These are phyloP conservation scores for Colletotrichum cuscutae DNA, from an alignment of 2,329 filamentous ascomycete genomes.

Conservation along the genomic window DNA sequence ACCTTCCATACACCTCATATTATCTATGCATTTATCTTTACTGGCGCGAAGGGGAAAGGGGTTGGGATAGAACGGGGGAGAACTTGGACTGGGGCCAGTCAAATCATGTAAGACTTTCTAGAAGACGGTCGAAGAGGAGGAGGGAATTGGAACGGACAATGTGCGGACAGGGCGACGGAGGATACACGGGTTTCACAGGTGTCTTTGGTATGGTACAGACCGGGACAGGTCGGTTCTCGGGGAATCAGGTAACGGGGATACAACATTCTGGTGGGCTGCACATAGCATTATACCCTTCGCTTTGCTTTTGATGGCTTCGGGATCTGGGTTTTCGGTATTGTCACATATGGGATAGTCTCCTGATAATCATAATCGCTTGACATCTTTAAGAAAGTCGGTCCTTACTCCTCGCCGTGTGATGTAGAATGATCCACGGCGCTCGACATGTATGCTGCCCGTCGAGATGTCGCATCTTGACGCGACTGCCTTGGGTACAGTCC, in stretches of 20 bases:
- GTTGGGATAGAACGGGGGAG: not conserved
- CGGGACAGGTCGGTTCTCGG: not conserved
- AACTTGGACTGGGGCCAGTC: not conserved
- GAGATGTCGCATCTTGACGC: not conserved
- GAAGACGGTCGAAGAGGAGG: not conserved
- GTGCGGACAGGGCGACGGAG: not conserved
- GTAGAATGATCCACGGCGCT: not conserved
- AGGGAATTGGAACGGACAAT: not conserved
- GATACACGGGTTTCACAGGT: slow-evolving; percentile 1
- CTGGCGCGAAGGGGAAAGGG: not conserved
- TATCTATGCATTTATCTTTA: slow-evolving; percentile 20
- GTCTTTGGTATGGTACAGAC: not conserved
- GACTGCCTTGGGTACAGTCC: not conserved
- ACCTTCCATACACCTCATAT: slow-evolving; percentile 17
- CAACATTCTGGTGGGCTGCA: slow-evolving; percentile 33
- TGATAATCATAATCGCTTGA: slow-evolving; percentile 34
- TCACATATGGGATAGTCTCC: slow-evolving; percentile 36
- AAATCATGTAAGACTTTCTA: not conserved
- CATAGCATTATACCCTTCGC: slow-evolving; percentile 37
- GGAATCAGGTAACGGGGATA: slow-evolving; percentile 11
- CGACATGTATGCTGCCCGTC: not conserved
- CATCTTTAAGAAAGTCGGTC: slow-evolving; percentile 5
- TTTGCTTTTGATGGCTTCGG: slow-evolving; percentile 29
- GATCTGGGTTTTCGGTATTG: slow-evolving; percentile 23
- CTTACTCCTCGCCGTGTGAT: not conserved